Conservation (phyloP, 2,329 filamentous ascomycete species). For the Fusarium solani-melongenae region DNA sequence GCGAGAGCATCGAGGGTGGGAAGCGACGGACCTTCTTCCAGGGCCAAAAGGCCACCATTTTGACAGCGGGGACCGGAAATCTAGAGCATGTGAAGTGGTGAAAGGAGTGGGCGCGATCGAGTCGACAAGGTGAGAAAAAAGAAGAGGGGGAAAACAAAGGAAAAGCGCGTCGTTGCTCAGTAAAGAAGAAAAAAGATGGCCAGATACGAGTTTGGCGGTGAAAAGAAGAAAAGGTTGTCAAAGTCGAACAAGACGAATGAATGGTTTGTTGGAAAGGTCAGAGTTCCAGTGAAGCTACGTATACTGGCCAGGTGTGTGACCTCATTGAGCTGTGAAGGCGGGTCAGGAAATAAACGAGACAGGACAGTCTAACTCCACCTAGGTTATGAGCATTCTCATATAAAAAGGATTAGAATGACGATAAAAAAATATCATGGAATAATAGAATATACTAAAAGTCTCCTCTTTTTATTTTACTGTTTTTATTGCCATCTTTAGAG, state of each 20-base stretch:
- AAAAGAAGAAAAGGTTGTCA: neutral
- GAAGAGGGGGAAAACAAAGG: neutral
- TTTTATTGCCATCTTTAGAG: neutral
- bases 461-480: neutral
- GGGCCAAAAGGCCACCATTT: slow-evolving; percentile 88
- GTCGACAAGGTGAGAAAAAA: neutral
- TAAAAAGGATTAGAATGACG: neutral
- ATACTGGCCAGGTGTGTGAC: slow-evolving; percentile 4
- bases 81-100: slow-evolving; percentile 17
- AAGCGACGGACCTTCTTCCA: slow-evolving; percentile 75
- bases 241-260: neutral
- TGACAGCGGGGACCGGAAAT: slow-evolving; percentile 26
- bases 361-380: neutral
- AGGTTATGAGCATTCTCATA: neutral
- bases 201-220: slow-evolving; percentile 8
- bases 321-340: neutral
- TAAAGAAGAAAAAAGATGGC: neutral
- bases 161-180: neutral
- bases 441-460: neutral
- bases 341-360: neutral
- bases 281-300: slow-evolving; percentile 6
- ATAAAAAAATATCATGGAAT: neutral
- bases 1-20: neutral
- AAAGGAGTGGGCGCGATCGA: neutral
- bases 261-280: neutral